Evolutionary conservation across 805 yeast genomes (phyloP).

Genomic region (Saccharomycopsis olivae): DNA sequence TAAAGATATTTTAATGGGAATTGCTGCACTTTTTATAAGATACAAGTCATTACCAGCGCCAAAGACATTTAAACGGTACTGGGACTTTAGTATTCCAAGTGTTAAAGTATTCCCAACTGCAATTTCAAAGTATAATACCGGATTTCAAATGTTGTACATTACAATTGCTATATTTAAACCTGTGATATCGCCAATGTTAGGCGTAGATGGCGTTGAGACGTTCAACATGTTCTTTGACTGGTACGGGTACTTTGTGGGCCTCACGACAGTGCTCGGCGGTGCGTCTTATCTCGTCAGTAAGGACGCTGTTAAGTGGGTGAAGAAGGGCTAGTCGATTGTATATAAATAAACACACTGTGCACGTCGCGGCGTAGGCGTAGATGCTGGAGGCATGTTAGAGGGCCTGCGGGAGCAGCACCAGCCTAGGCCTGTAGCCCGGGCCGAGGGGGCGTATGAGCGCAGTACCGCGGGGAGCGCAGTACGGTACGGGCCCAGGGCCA

Average conservation of each 20-base stretch:
- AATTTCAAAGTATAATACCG: constrained; percentile 83
- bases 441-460: too few relatives aligned
- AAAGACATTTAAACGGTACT: constrained; percentile 55
- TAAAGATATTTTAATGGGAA: constrained; percentile 63
- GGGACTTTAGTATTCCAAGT: constrained; percentile 72
- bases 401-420: too few relatives aligned
- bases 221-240: constrained; percentile 23
- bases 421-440: too few relatives aligned
- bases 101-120: constrained; percentile 83
- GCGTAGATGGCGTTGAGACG: constrained; percentile 19
- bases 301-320: constrained; percentile 44
- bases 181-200: constrained; percentile 29
- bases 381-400: too few relatives aligned
- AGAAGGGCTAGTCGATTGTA: too few relatives aligned
- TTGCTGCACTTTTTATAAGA: constrained; percentile 64
- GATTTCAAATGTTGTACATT: constrained; percentile 83
- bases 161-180: constrained; percentile 53
- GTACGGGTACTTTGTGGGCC: constrained; percentile 46
- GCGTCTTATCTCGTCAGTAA: constrained; percentile 62
- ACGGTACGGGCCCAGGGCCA: too few relatives aligned
- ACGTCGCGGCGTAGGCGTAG: too few relatives aligned
- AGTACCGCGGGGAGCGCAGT: too few relatives aligned
- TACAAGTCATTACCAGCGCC: constrained; percentile 69
- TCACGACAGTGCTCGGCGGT: constrained; percentile 73
- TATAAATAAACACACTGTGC: too few relatives aligned